phyloP scores from a whole-genome alignment of 768 basidiomycete genomes.

The Multifurca ochricompacta region DNA sequence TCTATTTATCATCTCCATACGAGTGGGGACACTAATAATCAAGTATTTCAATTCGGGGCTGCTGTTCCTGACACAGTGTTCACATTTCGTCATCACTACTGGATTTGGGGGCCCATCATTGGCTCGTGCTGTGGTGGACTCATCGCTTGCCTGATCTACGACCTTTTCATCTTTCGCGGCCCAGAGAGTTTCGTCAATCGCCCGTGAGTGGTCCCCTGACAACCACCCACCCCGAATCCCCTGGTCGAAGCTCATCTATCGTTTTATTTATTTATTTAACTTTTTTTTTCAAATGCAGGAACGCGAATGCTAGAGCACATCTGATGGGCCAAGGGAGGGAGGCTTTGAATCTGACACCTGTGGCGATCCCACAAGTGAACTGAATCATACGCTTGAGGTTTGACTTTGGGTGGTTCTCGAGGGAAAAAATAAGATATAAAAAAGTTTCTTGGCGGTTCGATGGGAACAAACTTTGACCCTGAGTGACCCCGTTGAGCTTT shows the following conservation, averaged over 20 bases:
- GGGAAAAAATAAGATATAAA: too few relatives aligned
- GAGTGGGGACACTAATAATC: background rate
- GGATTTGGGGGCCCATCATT: conserved; percentile 62
- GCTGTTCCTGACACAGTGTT: conserved; percentile 27
- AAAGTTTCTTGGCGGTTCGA: background rate
- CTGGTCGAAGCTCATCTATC: background rate
- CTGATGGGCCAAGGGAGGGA: background rate
- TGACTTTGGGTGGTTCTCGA: background rate
- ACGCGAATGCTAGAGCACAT: background rate
- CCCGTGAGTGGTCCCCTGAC: conserved; percentile 34
- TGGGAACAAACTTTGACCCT: too few relatives aligned
- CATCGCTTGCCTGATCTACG: conserved; percentile 48
- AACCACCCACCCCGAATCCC: too few relatives aligned
- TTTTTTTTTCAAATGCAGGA: background rate
- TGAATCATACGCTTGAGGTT: background rate
- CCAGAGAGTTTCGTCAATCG: conserved; percentile 46
- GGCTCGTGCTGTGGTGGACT: conserved; percentile 54
- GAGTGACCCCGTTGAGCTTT: too few relatives aligned
- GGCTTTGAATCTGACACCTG: background rate
- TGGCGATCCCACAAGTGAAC: background rate
- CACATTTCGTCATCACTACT: conserved; percentile 51
- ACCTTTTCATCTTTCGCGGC: conserved; percentile 49
- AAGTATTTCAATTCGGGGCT: background rate
- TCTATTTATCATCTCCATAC: too few relatives aligned
- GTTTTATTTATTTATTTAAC: too few relatives aligned